Conservation (phyloP, 176 grass and related monocot genomes). For the Carex kokanica region DNA sequence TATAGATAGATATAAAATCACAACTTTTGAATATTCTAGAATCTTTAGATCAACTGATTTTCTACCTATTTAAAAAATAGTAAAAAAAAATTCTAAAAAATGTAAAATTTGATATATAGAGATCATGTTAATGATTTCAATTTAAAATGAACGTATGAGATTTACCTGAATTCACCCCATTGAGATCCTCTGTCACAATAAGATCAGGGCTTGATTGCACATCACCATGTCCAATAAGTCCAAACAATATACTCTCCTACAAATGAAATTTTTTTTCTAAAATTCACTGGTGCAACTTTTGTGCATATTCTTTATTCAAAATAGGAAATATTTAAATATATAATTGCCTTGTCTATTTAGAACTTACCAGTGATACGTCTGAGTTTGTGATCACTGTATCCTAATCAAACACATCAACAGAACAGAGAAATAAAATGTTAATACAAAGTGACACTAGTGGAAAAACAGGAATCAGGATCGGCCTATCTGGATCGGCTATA, state of each 20-base stretch:
- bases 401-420: slow-evolving; percentile 27
- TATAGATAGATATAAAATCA: too few species aligned
- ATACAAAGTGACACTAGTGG: too few species aligned
- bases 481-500: too few species aligned
- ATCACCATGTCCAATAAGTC: slow-evolving; percentile 47
- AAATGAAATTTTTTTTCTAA: background rate
- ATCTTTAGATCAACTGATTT: too few species aligned
- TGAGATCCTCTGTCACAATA: slow-evolving; percentile 64
- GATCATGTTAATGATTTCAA: too few species aligned
- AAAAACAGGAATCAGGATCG: too few species aligned
- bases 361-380: slow-evolving; percentile 52
- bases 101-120: too few species aligned
- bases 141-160: background rate
- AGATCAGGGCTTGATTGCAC: slow-evolving; percentile 56
- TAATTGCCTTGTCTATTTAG: background rate
- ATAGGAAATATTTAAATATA: too few species aligned
- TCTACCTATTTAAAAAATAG: too few species aligned
- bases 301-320: too few species aligned
- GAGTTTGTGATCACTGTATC: slow-evolving; percentile 78
- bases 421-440: background rate
- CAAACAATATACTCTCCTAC: slow-evolving; percentile 65
- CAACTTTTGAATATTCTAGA: too few species aligned
- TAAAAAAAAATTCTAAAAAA: too few species aligned
- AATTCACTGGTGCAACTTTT: background rate
- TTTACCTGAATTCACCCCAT: slow-evolving; percentile 80